These are phyloP conservation scores for Turnera subulata DNA, from an alignment of 345 rosid species.

Conservation along the genomic window DNA sequence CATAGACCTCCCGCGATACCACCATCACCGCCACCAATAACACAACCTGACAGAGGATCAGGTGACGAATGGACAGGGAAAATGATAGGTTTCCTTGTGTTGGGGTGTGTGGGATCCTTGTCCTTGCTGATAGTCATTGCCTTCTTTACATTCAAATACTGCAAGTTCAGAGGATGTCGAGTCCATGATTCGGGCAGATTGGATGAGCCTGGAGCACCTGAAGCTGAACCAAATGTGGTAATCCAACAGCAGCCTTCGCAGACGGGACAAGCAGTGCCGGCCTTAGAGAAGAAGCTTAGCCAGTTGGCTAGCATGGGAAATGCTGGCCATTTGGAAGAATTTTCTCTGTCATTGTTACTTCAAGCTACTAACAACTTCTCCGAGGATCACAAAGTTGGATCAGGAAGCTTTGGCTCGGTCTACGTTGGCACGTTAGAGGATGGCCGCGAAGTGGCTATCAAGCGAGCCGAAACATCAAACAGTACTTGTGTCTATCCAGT, in stretches of 20 bases:
- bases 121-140: constrained; percentile 29
- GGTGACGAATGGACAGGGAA: constrained; percentile 31
- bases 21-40: not conserved
- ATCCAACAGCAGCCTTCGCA: constrained; percentile 1
- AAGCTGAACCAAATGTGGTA: constrained; percentile 2
- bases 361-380: constrained; percentile 62
- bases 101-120: constrained; percentile 60
- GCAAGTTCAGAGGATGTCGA: constrained; percentile 44
- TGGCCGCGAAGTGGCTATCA: constrained; percentile 68
- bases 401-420: constrained; percentile 79
- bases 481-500: constrained; percentile 14
- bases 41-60: not conserved
- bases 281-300: constrained; percentile 58
- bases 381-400: constrained; percentile 47
- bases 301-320: constrained; percentile 57
- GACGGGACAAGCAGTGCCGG: constrained; percentile 3
- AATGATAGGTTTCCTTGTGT: constrained; percentile 47
- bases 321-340: constrained; percentile 54
- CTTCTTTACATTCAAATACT: constrained; percentile 39
- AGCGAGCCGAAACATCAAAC: constrained; percentile 52
- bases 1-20: not conserved
- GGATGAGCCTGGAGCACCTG: constrained; percentile 30
- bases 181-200: constrained; percentile 72
- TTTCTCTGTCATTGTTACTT: constrained; percentile 39
- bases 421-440: constrained; percentile 50